Evolutionary conservation across 768 basidiomycete genomes (phyloP), one percentile per base, ranked within the genome.

Genomic region (Myochromella boudieri): DNA sequence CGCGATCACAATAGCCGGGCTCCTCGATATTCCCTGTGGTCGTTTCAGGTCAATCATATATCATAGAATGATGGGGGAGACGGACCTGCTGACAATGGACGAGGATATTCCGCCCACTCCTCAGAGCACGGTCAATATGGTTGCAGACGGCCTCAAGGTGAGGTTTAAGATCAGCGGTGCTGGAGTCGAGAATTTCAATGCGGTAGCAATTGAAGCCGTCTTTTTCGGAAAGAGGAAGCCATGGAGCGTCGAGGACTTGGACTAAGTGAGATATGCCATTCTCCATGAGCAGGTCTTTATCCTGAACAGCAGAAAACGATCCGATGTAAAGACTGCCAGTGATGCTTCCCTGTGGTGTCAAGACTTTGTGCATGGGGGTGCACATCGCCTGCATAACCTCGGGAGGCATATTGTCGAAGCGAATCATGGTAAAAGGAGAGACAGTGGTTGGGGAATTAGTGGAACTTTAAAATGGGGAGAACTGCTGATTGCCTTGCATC

Each of bases 351-450:
- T 62, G 59, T 11, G 77, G 74, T 0, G 72, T 48, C 10, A 87
- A 70, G 58, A 90, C 79, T 53, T 77, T 76, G 66, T 90, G 87
- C 87, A 90, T 88, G 0, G 87, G 87, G 0, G 87, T 90, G 69
- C 86, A 88, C 82, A 90, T 87, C 6, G 87, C 83, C 62, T 87
- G 84, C 76, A 85, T 81, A 39, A 89, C 84, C 57, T 88, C 87
- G 22, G 81, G 78, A 10, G 86, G 75, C 51, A 89, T 69, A 45
- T 73, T 78, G 63, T 89, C 86, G 73, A 89, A 88, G 43, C 86
- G 81, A 61, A 90, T 89, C 87, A 89, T 89, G 44, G 49, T 57
- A 10, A 22, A 34, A 14, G 31, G 20, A 14, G 20, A 11, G 22
- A 46, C 38, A 29, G 7, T 37, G 15, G 25, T 20, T 44, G 11